These are phyloP conservation scores for Colletotrichum eremochloae DNA, from an alignment of 2,329 filamentous ascomycete species.

Conservation along the genomic window DNA sequence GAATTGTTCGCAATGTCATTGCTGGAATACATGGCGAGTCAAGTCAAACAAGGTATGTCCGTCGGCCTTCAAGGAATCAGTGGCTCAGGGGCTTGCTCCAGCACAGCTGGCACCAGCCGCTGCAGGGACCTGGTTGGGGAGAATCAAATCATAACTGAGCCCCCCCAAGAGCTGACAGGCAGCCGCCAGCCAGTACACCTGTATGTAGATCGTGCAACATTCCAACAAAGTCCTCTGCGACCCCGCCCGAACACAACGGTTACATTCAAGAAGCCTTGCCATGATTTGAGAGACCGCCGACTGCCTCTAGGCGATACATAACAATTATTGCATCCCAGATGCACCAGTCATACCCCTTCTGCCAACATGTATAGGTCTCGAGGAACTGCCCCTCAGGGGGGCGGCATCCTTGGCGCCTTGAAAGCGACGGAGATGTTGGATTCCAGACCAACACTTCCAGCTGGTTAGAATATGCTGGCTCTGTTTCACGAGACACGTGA, in stretches of 20 bases:
- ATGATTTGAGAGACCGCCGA: constrained; percentile 25
- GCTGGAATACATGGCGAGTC: background rate
- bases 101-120: constrained; percentile 37
- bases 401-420: constrained; percentile 79
- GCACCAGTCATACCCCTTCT: constrained; percentile 22
- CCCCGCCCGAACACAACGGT: constrained; percentile 23
- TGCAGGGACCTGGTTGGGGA: constrained; percentile 29
- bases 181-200: constrained; percentile 17
- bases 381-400: constrained; percentile 56
- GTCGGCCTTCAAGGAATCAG: background rate
- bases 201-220: constrained; percentile 24
- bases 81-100: background rate
- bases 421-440: constrained; percentile 85
- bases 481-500: constrained; percentile 19
- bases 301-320: constrained; percentile 17
- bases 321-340: constrained; percentile 23
- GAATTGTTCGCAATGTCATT: background rate
- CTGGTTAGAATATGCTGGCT: constrained; percentile 67
- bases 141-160: constrained; percentile 19
- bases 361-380: constrained; percentile 60
- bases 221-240: constrained; percentile 28
- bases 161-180: constrained; percentile 26
- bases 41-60: background rate
- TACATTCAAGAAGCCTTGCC: constrained; percentile 1
- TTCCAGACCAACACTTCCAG: constrained; percentile 82